Evolutionary conservation across 1,284 basidiomycete species (phyloP), one percentile per base, ranked within the genome.

Genomic region (Trametes hirsuta): DNA sequence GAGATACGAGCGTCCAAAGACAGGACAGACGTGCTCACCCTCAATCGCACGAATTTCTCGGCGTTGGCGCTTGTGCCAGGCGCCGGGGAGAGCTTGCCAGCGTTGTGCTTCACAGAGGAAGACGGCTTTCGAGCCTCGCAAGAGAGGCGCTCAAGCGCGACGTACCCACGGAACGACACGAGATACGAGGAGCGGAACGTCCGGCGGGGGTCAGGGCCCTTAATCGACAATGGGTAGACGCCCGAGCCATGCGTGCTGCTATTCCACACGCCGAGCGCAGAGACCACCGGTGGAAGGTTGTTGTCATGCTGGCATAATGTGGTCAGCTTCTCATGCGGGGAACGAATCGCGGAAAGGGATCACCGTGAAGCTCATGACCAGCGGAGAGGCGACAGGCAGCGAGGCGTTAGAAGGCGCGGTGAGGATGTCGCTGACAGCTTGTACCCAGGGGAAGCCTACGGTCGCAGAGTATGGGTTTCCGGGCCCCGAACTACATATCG

Each of bases 311-410:
- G 37, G 25, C 22, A 4, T 1, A 46, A 18, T 35, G 11, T 18
- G 24, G 22, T 59, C n/a, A 51, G 50, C 30, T 18, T 14, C 10
- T 14, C 34, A 11, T 36, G 35, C 18, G 45, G 44, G 30, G 48
- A 25, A 4, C 6, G 21, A 18, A 15, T 21, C 35, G 22, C 25
- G 46, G 24, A 46, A 30, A 30, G 30, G 24, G 35, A 62, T 50
- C 58, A 79, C 77, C 12, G 79, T 79, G 62, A 79, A 78, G 21
- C 76, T 73, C 76, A 80, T 76, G 47, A 79, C 71, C 5, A 81
- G 69, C 0, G 77, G 65, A 2, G 78, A 74, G 18, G 78, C 77
- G 0, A 63, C 71, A 15, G 77, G 71, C 14, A 30, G 30, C 30
- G 30, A 73, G 9, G 68, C 57, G 12, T 69, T 68, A 0, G 76